Percentiles rank a stretch among this genome's conserved stretches.
These are phyloP conservation scores for Kuraishia capsulata DNA, from an alignment of 805 yeast genomes.

Conservation along the genomic window DNA sequence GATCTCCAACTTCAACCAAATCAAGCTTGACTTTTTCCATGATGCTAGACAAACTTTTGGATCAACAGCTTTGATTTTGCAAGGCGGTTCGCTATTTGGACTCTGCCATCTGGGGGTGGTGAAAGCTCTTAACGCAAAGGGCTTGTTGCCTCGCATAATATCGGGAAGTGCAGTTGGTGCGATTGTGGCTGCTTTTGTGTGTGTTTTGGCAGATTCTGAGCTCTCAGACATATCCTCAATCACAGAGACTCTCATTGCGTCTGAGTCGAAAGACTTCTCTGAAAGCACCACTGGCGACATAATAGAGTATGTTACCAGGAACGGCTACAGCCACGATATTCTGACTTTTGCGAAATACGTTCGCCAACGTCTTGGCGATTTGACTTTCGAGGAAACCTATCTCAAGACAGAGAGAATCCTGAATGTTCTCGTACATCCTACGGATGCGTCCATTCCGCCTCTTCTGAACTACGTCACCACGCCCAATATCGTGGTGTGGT, in stretches of 20 bases:
- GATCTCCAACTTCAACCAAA: constrained; percentile 41
- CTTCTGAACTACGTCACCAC: constrained; percentile 84
- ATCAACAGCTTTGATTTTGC: constrained; percentile 79
- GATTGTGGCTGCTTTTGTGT: constrained; percentile 77
- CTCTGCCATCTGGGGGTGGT: constrained; percentile 91
- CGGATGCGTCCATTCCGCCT: constrained; percentile 58
- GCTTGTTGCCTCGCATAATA: constrained; percentile 73
- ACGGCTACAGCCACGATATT: constrained; percentile 84
- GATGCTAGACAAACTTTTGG: constrained; percentile 86
- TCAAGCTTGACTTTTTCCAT: constrained; percentile 67
- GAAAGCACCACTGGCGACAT: constrained; percentile 21
- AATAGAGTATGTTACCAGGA: constrained; percentile 64
- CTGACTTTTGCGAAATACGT: constrained; percentile 73
- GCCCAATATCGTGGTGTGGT: constrained; percentile 84
- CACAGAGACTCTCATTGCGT: constrained; percentile 14
- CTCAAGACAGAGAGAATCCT: constrained; percentile 67
- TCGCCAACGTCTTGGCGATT: constrained; percentile 61
- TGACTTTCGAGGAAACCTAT: constrained; percentile 92
- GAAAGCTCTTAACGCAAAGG: constrained; percentile 66
- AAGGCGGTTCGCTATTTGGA: constrained; percentile 94
- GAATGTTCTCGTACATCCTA: constrained; percentile 81
- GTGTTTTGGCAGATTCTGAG: constrained; percentile 64
- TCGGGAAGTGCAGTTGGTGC: constrained; percentile 95
- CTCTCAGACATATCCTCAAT: constrained; percentile 30
- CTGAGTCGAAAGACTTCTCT: constrained; percentile 18